Evolutionary conservation across 768 basidiomycete genomes (phyloP), one percentile per base, ranked within the genome.

Genomic region (Pleurotus salmoneostramineus): DNA sequence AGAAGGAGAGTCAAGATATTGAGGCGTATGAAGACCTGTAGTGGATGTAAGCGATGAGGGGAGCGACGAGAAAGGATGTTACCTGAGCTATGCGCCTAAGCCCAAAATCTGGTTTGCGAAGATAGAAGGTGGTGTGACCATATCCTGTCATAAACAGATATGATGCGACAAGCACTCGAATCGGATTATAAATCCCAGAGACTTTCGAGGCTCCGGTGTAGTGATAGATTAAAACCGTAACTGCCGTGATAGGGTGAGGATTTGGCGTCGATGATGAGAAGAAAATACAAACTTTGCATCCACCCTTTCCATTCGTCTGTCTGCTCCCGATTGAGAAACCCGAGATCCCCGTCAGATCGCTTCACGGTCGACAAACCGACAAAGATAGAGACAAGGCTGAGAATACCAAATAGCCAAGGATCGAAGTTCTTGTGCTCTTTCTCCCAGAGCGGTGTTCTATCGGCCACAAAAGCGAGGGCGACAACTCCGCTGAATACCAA

Each of bases 271-370:
- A 32, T 1, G 43, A 21, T 27, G 27, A 10, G 50, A 33, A 44
- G 36, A 45, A 51, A 31, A 15, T 5, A 70, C 88, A 57, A 65
- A 93, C 93, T 79, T 77, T 97, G 94, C 94, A 97, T 97, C 94
- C 94, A 97, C 3, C 94, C 94, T 71, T 96, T 96, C 94, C 94
- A 97, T 72, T 97, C 94, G 63, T 97, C 93, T 1, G 93, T 96
- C 70, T 96, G 93, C 50, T 95, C 91, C 58, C 94, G 81, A 65
- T 93, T 95, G 64, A 97, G 74, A 71, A 95, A 92, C 0, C 94
- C 94, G 52, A 89, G 72, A 66, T 97, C 93, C 65, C 88, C 92
- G 62, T 92, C 91, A 14, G 79, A 80, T 15, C 81, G 81, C 66
- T 84, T 86, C 61, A 91, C 71, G 1, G 87, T 91, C 7, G 69